A percentile compares a stretch with the other conserved stretches of the same genome.
These are phyloP conservation scores for Trichophyton schoenleinii DNA, from an alignment of 2,329 filamentous ascomycete genomes.

Conservation along the genomic window DNA sequence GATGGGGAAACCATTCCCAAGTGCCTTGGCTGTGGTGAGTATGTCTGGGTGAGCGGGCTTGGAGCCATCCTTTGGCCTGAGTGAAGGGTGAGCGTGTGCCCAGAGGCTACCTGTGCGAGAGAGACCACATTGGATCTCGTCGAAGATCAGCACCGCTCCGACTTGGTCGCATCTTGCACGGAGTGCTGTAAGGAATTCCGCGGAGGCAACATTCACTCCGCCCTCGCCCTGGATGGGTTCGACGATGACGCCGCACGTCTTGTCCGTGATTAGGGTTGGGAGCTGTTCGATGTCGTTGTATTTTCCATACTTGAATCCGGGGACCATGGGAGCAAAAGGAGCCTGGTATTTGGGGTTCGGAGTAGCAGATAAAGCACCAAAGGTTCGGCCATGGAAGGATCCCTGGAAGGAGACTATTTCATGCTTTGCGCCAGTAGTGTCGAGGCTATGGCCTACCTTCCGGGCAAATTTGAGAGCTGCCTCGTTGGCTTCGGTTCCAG, in stretches of 20 bases:
- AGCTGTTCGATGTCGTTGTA: conserved; percentile 72
- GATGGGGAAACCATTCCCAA: conserved; percentile 93
- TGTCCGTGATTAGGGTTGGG: conserved; percentile 60
- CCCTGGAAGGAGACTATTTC: conserved; percentile 84
- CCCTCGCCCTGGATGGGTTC: conserved; percentile 98
- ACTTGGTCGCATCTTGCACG: conserved; percentile 74
- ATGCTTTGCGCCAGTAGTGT: conserved; percentile 59
- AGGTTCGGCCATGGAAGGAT: conserved; percentile 92
- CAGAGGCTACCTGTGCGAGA: conserved; percentile 77
- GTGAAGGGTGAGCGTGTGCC: conserved; percentile 65
- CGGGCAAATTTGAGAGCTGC: conserved; percentile 93
- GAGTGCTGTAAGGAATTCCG: conserved; percentile 74
- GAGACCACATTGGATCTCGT: conserved; percentile 94
- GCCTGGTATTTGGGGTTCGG: conserved; percentile 96
- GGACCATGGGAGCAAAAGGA: conserved; percentile 89
- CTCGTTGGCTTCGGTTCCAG: conserved; percentile 92
- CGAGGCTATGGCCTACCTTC: conserved; percentile 68
- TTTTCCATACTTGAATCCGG: conserved; percentile 74
- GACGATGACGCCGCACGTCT: conserved; percentile 86
- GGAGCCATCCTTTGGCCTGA: conserved; percentile 25
- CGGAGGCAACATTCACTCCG: conserved; percentile 70
- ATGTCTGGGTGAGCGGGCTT: conserved; percentile 81
- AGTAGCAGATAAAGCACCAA: conserved; percentile 89
- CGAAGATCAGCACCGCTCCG: conserved; percentile 79
- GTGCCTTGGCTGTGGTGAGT: conserved; percentile 84